These are phyloP conservation scores for Bruguiera parviflora DNA, from an alignment of 345 rosid genomes.

Conservation along the genomic window DNA sequence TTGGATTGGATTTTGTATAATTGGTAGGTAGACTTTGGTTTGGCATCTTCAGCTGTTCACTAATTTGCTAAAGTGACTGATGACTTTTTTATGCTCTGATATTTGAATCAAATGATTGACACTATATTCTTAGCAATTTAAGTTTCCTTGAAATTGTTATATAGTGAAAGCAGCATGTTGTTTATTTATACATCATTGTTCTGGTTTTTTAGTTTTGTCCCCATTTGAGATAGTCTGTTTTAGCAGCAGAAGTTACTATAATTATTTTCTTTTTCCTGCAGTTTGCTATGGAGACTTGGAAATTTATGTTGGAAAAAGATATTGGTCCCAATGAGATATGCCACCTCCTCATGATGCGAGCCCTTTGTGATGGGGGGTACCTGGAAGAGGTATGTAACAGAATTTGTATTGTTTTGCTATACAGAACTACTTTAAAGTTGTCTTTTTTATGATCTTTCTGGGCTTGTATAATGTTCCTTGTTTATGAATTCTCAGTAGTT, in stretches of 20 bases:
- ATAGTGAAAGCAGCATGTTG: background rate
- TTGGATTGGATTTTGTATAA: no score
- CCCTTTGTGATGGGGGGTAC: constrained; percentile 78
- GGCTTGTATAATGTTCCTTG: background rate
- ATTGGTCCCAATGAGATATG: constrained; percentile 40
- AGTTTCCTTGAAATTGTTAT: no score
- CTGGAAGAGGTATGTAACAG: constrained; percentile 59
- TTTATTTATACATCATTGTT: background rate
- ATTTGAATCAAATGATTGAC: no score
- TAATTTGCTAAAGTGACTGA: no score
- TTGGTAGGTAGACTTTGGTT: no score
- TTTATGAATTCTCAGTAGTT: background rate
- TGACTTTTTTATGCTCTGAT: no score
- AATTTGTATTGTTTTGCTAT: background rate
- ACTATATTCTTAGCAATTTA: no score
- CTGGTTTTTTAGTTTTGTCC: background rate
- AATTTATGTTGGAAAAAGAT: constrained; percentile 54
- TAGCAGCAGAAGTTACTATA: constrained; percentile 4
- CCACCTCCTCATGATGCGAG: constrained; percentile 50
- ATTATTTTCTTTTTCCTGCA: constrained; percentile 32
- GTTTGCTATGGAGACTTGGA: constrained; percentile 92
- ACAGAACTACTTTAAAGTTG: background rate
- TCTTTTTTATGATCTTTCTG: background rate
- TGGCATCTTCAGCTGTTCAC: no score
- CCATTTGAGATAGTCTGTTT: background rate